A percentile compares a stretch with the other conserved stretches of the same genome.
These are phyloP conservation scores for Saposhnikovia divaricata DNA, from an alignment of 129 eudicot genomes.

Conservation along the genomic window DNA sequence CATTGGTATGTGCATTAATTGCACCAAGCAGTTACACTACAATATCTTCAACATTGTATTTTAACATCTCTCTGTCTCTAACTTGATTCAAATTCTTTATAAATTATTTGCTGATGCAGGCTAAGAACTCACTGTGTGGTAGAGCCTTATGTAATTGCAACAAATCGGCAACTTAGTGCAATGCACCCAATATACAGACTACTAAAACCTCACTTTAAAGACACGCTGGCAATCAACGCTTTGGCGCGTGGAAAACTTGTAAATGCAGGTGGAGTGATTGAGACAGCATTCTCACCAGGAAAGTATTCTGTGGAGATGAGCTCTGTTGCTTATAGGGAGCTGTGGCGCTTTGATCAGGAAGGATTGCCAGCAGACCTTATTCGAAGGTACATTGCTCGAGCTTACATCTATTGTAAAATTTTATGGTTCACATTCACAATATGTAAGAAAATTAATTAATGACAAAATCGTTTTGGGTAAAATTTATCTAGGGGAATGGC, in stretches of 20 bases:
- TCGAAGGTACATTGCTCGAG: neutral
- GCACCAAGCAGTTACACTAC: neutral
- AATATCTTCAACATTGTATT: too few species aligned
- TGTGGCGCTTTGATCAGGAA: neutral
- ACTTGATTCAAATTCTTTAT: too few species aligned
- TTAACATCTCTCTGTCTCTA: too few species aligned
- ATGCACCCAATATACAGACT: constrained; percentile 25
- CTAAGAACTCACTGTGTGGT: constrained; percentile 26
- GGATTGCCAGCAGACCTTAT: constrained; percentile 9
- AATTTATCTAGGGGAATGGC: constrained; percentile 9
- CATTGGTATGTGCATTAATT: constrained; percentile 24
- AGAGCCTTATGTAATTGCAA: constrained; percentile 29
- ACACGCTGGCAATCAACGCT: constrained; percentile 18
- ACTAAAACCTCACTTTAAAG: constrained; percentile 11
- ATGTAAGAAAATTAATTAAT: neutral
- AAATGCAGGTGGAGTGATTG: constrained; percentile 17
- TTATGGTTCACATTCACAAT: neutral
- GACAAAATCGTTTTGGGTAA: neutral
- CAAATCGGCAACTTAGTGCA: constrained; percentile 22
- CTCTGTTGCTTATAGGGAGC: constrained; percentile 9
- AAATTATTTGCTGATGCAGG: constrained; percentile 14
- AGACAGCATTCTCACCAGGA: constrained; percentile 18
- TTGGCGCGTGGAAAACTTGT: constrained; percentile 15
- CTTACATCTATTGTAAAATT: too few species aligned
- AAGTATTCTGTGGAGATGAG: constrained; percentile 6